Evolutionary conservation across 805 yeast genomes (phyloP), one percentile per base, ranked within the genome.

Genomic region (Kodamaea jinghongensis): DNA sequence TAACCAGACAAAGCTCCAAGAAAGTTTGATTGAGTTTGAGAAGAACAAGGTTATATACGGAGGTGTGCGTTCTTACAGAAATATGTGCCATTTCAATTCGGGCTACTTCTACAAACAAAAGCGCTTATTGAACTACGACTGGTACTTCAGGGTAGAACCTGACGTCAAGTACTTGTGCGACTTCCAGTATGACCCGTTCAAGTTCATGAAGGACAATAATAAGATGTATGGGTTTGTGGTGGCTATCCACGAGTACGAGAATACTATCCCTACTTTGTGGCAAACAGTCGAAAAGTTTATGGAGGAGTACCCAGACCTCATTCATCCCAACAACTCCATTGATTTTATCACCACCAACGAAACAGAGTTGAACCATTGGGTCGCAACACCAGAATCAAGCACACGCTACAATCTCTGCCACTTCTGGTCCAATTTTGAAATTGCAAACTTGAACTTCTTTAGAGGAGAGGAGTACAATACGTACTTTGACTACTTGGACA

Each of bases 31-130:
- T 17, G 53, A 65, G 5, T 39, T 34, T 17, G 14, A 31, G 4
- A 38, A 51, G 14, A 49, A 53, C n/a, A 36, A 36, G 4, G 58
- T 70, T 5, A 61, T 69, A 9, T 70, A 70, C 46, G 85, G 84
- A 9, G 70, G 65, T 8, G 59, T 67, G n/a, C 63, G 63, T 45
- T 67, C 75, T 10, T 79, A 79, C 50, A 53, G 83, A 37, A 77
- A 76, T 54, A 79, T 79, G 85, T 85, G 95, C 58, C 79, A 88
- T 33, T 85, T 79, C 63, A 83, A 83, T 59, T 72, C 83, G 6
- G 93, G 93, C 1, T 65, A 63, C 43, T 79, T 77, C 51, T 78
- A 70, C 56, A 66, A 67, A 34, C 67, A 78, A 44, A 66, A 69
- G 22, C 63, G 66, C 31, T 49, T 79, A 39, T 39, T 59, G 16